Evolutionary conservation across 495 filamentous ascomycete species (phyloP), one percentile per base, ranked within the genome.

Genomic region (Penicillium longicatenatum): DNA sequence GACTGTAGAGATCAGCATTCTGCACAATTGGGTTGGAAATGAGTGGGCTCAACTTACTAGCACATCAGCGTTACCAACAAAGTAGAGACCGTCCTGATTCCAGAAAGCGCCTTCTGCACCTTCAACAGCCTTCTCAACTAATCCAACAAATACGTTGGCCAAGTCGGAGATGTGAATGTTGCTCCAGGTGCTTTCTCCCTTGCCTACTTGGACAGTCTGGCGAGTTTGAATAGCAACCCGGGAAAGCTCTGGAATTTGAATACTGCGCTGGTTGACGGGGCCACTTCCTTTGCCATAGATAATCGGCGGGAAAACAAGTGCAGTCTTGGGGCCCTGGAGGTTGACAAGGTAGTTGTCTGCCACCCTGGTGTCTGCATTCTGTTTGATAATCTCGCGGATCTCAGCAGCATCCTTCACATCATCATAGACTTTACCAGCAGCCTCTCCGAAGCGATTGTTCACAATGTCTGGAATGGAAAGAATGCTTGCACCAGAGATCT

Each of bases 221-320:
- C 84, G 80, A 12, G 77, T 67, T 64, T 85, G 53, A 4, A 91
- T 69, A 10, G 79, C 80, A 20, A 64, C 64, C n/a, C 74, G 61
- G 10, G 78, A 73, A 19, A 92, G 68, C 33, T 73, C 67, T 17
- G 84, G 83, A 1, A 88, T 74, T 64, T 92, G 87, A 52, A 79
- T 74, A 57, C 82, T 86, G 54, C 81, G 70, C 65, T 79, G 71
- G 55, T 90, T 92, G 44, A 75, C 79, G 0, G 85, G 76, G 0
- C 89, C 88, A 33, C 84, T 76, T n/a, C 88, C 89, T 45, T 58
- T 44, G 4, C 88, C 89, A 62, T 90, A 91, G 66, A 92, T 92
- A 10, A 82, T 83, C 0, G 88, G 86, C 5, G 89, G 88, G 50
- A 81, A 87, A 11, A 92, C 74, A 57, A 92, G 82, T 4, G 89